Conservation (phyloP, 2,329 filamentous ascomycete genomes). For the Plectosphaerella plurivora region DNA sequence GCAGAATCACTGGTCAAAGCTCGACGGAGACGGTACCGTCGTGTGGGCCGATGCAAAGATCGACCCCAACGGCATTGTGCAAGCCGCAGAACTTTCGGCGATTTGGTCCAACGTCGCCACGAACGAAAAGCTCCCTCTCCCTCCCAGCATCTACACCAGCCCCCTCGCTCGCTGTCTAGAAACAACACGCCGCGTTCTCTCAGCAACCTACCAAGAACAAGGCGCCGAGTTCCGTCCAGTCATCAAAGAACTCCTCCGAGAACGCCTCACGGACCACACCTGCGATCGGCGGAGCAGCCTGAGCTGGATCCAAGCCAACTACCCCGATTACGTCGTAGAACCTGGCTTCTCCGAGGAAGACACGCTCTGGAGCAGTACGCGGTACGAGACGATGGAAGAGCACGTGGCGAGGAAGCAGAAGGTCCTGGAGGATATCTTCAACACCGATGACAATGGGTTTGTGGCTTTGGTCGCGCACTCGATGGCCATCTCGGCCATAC, state of each 20-base stretch:
- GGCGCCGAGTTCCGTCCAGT: conserved; percentile 41
- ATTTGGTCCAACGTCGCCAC: conserved; percentile 46
- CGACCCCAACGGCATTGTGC: conserved; percentile 44
- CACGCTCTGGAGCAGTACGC: conserved; percentile 41
- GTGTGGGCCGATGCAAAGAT: conserved; percentile 42
- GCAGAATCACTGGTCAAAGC: conserved; percentile 29
- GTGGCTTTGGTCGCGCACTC: conserved; percentile 49
- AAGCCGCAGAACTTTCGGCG: conserved; percentile 44
- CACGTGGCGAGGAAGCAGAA: conserved; percentile 37
- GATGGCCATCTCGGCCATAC: conserved; percentile 38
- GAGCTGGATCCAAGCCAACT: conserved; percentile 42
- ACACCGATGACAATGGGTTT: conserved; percentile 28
- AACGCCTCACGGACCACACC: conserved; percentile 56
- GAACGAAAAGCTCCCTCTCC: conserved; percentile 44
- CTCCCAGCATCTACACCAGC: conserved; percentile 50
- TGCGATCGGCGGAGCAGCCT: conserved; percentile 52
- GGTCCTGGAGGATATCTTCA: conserved; percentile 43
- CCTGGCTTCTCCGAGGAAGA: conserved; percentile 51
- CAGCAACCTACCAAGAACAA: conserved; percentile 27
- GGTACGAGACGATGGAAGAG: conserved; percentile 43
- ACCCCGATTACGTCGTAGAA: conserved; percentile 48
- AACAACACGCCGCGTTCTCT: conserved; percentile 49
- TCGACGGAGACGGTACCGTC: conserved; percentile 29
- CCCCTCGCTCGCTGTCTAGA: conserved; percentile 55
- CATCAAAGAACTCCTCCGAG: conserved; percentile 55